These are phyloP conservation scores for Polyporus tsugae DNA, from an alignment of 1,284 basidiomycete genomes.

Conservation along the genomic window DNA sequence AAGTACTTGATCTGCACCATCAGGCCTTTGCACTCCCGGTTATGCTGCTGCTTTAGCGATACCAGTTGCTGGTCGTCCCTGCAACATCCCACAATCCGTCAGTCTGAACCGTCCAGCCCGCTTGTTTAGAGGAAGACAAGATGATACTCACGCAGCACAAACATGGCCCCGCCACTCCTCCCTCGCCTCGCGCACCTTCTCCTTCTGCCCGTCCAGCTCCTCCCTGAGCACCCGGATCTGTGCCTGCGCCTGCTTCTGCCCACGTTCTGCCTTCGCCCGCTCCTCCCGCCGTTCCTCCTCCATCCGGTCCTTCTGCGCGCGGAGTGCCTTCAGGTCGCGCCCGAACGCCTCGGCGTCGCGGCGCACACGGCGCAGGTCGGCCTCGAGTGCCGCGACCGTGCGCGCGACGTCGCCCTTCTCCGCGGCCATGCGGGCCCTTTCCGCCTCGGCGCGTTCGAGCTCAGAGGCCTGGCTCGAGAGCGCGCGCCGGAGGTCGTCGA, in stretches of 20 bases:
- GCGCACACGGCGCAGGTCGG: slow-evolving; percentile 74
- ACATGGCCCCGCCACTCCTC: slow-evolving; percentile 61
- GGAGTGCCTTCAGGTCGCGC: slow-evolving; percentile 73
- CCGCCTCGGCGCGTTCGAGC: slow-evolving; percentile 65
- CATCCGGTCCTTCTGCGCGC: slow-evolving; percentile 69
- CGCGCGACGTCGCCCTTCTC: slow-evolving; percentile 71
- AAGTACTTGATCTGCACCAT: slow-evolving; percentile 91
- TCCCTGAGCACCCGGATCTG: slow-evolving; percentile 74
- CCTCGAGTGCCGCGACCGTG: slow-evolving; percentile 69
- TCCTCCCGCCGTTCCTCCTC: slow-evolving; percentile 63
- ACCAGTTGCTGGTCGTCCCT: slow-evolving; percentile 64
- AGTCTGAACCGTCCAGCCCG: neutral
- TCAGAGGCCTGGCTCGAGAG: slow-evolving; percentile 70
- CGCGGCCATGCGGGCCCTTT: slow-evolving; percentile 64
- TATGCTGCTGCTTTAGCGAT: slow-evolving; percentile 72
- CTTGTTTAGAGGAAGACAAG: neutral
- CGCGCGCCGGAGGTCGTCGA: slow-evolving; percentile 73
- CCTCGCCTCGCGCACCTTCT: slow-evolving; percentile 51
- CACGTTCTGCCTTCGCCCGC: slow-evolving; percentile 52
- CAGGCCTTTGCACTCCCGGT: slow-evolving; percentile 87
- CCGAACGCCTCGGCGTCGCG: slow-evolving; percentile 79
- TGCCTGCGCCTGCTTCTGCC: slow-evolving; percentile 69
- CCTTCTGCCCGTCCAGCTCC: slow-evolving; percentile 68
- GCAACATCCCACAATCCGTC: slow-evolving; percentile 1
- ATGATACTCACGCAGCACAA: slow-evolving; percentile 52